phyloP scores from a whole-genome alignment of 345 rosid genomes.

The Ailanthus altissimus region DNA sequence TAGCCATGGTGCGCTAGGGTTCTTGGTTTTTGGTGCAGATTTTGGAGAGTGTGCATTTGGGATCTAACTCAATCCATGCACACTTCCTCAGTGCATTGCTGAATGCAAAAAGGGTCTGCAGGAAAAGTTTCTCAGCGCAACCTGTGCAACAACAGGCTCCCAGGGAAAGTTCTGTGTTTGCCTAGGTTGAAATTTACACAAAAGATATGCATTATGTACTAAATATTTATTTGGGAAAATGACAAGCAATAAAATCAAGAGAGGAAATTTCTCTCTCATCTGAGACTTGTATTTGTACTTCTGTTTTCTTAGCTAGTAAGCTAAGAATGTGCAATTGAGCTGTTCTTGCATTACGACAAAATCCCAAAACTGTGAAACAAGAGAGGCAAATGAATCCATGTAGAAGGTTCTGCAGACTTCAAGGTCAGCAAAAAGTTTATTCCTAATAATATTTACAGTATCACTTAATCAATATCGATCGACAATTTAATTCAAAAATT shows the following conservation, averaged over 20 bases:
- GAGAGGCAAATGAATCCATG: no score
- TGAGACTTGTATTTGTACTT: not conserved
- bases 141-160: constrained; percentile 29
- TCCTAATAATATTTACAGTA: no score
- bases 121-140: constrained; percentile 36
- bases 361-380: no score
- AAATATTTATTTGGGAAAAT: not conserved
- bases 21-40: constrained; percentile 17
- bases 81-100: constrained; percentile 34
- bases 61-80: constrained; percentile 40
- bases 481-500: no score
- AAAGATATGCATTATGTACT: not conserved
- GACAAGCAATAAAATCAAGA: not conserved
- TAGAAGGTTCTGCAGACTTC: no score
- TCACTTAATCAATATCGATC: no score
- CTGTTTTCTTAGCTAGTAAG: not conserved
- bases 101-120: constrained; percentile 34
- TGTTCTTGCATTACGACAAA: not conserved
- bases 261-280: not conserved
- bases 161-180: constrained; percentile 38
- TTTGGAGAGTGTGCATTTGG: constrained; percentile 33
- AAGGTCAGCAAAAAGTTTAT: no score
- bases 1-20: not conserved
- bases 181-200: constrained; percentile 20
- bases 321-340: not conserved